These are phyloP conservation scores for Halenospora varia DNA, from an alignment of 495 filamentous ascomycete genomes.

Conservation along the genomic window DNA sequence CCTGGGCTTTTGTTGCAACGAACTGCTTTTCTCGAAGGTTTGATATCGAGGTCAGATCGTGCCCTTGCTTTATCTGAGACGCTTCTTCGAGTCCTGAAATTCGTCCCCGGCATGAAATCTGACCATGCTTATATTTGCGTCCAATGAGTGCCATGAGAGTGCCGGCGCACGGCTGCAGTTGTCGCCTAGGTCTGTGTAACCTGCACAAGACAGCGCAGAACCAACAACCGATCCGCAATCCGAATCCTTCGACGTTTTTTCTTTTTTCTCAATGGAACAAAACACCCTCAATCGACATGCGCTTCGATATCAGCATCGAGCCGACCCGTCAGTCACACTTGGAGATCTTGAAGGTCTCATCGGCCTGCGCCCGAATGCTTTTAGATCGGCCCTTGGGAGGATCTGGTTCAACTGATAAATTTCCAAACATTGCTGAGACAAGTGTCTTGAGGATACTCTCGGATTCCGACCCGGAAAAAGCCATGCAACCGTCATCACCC, in stretches of 20 bases:
- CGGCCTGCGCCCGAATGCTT: not conserved
- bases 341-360: too few species aligned
- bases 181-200: not conserved
- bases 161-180: not conserved
- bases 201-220: not conserved
- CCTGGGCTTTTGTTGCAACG: not conserved
- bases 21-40: not conserved
- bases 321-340: not conserved
- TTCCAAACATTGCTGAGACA: not conserved
- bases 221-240: not conserved
- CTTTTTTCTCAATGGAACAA: not conserved
- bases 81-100: not conserved
- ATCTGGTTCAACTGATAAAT: not conserved
- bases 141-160: not conserved
- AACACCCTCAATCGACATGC: not conserved
- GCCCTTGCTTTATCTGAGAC: not conserved
- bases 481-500: not conserved
- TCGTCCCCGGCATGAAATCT: not conserved
- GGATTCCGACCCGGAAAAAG: not conserved
- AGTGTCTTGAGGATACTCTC: not conserved
- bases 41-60: too few species aligned
- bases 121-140: not conserved
- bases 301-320: not conserved
- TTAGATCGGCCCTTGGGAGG: not conserved
- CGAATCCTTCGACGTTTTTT: not conserved